Evolutionary conservation across 805 yeast genomes (phyloP).

Genomic region (Metschnikowia santaceciliae): DNA sequence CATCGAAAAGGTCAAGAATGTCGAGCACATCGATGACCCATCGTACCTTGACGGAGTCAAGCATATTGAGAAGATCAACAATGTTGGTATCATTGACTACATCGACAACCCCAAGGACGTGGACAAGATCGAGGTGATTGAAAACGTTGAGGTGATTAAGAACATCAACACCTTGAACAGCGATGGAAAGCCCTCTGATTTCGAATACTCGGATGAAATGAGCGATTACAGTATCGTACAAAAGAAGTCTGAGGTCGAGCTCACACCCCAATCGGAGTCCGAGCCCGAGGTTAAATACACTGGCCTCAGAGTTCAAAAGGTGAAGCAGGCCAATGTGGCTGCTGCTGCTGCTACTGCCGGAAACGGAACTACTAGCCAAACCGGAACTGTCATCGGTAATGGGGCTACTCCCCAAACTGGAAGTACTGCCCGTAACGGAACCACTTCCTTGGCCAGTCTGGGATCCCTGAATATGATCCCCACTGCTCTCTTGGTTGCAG

Average conservation of each 20-base stretch:
- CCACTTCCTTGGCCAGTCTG: neutral
- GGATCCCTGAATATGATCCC: neutral
- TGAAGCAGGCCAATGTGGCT: neutral
- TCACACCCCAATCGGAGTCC: neutral
- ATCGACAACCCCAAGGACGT: neutral
- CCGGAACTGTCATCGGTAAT: neutral
- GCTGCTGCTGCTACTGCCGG: neutral
- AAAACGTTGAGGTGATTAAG: neutral
- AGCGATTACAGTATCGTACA: neutral
- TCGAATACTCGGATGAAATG: neutral
- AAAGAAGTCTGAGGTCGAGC: neutral
- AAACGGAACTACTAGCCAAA: neutral
- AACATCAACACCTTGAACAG: neutral
- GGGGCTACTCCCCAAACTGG: neutral
- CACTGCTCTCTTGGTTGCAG: neutral
- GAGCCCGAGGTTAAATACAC: neutral
- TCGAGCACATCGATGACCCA: neutral
- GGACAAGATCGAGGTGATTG: neutral
- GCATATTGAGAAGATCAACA: slow-evolving; percentile 1
- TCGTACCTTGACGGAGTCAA: neutral
- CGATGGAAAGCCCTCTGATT: neutral
- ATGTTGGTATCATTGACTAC: neutral
- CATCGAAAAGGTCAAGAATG: slow-evolving; percentile 2
- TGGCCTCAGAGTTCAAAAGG: neutral
- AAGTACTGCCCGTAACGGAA: neutral